Evolutionary conservation across 768 basidiomycete genomes (phyloP).

Genomic region (Boletus barrowsii): DNA sequence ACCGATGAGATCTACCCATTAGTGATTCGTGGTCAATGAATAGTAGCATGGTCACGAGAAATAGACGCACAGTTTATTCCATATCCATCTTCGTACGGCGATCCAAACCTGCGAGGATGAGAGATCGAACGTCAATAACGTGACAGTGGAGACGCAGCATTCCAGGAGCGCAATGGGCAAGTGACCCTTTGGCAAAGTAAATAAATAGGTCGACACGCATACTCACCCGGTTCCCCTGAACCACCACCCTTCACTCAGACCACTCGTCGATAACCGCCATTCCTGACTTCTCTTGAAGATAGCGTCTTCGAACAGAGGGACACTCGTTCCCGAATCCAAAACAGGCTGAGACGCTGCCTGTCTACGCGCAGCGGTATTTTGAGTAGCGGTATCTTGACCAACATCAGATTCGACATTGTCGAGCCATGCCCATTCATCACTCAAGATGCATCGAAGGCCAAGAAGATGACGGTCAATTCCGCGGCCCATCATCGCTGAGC

Average conservation of each 20-base stretch:
- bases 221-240: constrained; percentile 85
- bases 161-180: neutral
- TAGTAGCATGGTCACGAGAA: neutral
- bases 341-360: neutral
- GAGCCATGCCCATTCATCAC: constrained; percentile 30
- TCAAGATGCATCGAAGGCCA: constrained; percentile 68
- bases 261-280: constrained; percentile 91
- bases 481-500: constrained; percentile 73
- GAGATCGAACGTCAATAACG: constrained; percentile 4
- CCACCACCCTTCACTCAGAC: constrained; percentile 76
- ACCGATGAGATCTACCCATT: constrained; percentile 68
- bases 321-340: neutral
- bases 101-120: constrained; percentile 59
- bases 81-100: constrained; percentile 81
- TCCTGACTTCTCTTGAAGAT: constrained; percentile 69
- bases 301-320: constrained; percentile 69
- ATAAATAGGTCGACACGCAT: neutral
- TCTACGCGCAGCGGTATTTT: neutral
- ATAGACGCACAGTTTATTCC: constrained; percentile 80
- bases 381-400: constrained; percentile 4
- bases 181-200: neutral
- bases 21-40: neutral
- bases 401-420: constrained; percentile 8
- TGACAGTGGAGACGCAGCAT: neutral
- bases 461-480: constrained; percentile 93